These are phyloP conservation scores for Peronospora destructor DNA, from an alignment of 352 stramenopile genomes.

Conservation along the genomic window DNA sequence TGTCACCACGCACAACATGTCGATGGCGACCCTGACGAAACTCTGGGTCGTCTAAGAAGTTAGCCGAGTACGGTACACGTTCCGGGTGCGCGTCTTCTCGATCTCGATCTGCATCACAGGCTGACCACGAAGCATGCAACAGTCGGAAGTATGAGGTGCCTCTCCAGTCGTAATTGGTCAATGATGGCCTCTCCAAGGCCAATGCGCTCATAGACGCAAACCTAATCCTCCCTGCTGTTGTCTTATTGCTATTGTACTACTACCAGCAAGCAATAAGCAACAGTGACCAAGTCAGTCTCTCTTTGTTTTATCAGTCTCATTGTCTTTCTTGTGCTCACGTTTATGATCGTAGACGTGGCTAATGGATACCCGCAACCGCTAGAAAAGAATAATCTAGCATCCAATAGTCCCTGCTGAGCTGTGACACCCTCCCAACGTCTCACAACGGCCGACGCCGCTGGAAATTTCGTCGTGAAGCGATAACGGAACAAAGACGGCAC, in stretches of 20 bases:
- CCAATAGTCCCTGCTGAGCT: slow-evolving; percentile 56
- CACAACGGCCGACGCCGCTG: slow-evolving; percentile 66
- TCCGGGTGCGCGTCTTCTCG: slow-evolving; percentile 67
- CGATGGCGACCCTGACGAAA: slow-evolving; percentile 77
- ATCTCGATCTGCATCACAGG: slow-evolving; percentile 67
- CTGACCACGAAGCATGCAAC: slow-evolving; percentile 69
- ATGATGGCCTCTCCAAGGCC: slow-evolving; percentile 29
- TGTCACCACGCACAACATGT: slow-evolving; percentile 76
- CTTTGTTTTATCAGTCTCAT: not conserved
- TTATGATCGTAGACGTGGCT: slow-evolving; percentile 71
- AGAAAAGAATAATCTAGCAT: slow-evolving; percentile 77
- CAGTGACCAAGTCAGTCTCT: not conserved
- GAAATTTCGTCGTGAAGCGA: slow-evolving; percentile 73
- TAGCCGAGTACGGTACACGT: slow-evolving; percentile 49
- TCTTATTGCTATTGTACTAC: slow-evolving; percentile 80
- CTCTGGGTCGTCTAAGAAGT: slow-evolving; percentile 80
- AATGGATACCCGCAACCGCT: slow-evolving; percentile 79
- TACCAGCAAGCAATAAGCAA: not conserved
- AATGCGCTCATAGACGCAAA: slow-evolving; percentile 52
- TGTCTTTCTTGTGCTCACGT: slow-evolving; percentile 27
- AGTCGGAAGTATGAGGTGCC: slow-evolving; percentile 84
- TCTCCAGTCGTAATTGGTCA: slow-evolving; percentile 72
- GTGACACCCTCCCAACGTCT: slow-evolving; percentile 66
- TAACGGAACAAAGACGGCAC: slow-evolving; percentile 66
- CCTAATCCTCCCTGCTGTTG: slow-evolving; percentile 29